A percentile compares a stretch with the other conserved stretches of the same genome.
phyloP scores from a whole-genome alignment of 306 rosid genomes.

The Ochetophila trinervis region DNA sequence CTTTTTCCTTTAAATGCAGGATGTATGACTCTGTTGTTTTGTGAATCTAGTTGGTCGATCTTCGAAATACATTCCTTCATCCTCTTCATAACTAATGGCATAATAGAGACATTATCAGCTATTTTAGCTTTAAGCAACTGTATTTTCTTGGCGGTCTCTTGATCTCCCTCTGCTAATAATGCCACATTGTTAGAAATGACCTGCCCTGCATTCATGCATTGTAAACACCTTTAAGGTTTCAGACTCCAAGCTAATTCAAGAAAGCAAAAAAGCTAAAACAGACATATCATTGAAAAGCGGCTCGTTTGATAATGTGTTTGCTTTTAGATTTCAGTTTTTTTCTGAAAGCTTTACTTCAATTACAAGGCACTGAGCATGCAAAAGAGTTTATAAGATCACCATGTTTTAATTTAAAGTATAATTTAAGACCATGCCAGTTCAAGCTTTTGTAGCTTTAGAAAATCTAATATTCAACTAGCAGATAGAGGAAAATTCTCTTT shows the following conservation, averaged over 20 bases:
- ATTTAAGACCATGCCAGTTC: not conserved
- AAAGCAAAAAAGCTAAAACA: not conserved
- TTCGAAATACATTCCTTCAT: slow-evolving; percentile 67
- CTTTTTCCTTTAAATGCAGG: slow-evolving; percentile 61
- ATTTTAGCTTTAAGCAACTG: slow-evolving; percentile 61
- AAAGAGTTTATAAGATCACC: too few relatives aligned
- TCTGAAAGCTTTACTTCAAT: too few relatives aligned
- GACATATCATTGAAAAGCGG: too few relatives aligned
- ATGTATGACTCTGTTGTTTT: slow-evolving; percentile 41
- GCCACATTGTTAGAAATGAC: slow-evolving; percentile 28
- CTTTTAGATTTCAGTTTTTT: too few relatives aligned
- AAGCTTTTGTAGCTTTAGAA: not conserved
- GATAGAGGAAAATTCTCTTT: too few relatives aligned
- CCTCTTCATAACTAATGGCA: slow-evolving; percentile 68
- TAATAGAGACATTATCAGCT: slow-evolving; percentile 48
- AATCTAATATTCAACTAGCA: too few relatives aligned
- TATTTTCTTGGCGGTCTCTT: slow-evolving; percentile 50
- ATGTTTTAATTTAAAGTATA: too few relatives aligned
- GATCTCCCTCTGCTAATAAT: slow-evolving; percentile 29
- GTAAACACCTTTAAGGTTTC: too few relatives aligned
- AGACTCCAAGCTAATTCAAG: not conserved
- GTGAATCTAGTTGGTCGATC: slow-evolving; percentile 62
- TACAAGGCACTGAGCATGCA: too few relatives aligned
- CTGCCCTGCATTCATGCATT: slow-evolving; percentile 34
- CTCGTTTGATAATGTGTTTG: too few relatives aligned